Evolutionary conservation across 805 yeast species (phyloP).

Genomic region (Candida oleophila): DNA sequence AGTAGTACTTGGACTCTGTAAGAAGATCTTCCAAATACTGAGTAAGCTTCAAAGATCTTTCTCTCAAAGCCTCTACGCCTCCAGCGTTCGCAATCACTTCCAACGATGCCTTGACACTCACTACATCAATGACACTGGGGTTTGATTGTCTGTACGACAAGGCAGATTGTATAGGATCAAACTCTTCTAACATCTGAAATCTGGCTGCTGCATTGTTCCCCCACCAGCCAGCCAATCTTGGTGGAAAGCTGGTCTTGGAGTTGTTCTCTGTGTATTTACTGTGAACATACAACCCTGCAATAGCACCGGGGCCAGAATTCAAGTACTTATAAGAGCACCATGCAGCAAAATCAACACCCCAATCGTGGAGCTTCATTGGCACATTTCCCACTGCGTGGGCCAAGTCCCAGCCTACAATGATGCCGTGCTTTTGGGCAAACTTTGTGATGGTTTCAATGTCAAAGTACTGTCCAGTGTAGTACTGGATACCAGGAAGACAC

Average conservation of each 20-base stretch:
- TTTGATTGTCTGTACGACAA: conserved; percentile 87
- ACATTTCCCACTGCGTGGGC: conserved; percentile 96
- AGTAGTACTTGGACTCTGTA: conserved; percentile 45
- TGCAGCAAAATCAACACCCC: conserved; percentile 91
- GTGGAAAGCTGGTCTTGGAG: conserved; percentile 35
- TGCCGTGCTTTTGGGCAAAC: conserved; percentile 49
- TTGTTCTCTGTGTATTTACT: conserved; percentile 42
- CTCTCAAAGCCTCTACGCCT: conserved; percentile 58
- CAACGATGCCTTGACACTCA: conserved; percentile 65
- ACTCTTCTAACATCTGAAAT: conserved; percentile 75
- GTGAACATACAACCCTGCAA: conserved; percentile 83
- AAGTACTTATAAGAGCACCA: conserved; percentile 94
- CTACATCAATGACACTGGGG: conserved; percentile 85
- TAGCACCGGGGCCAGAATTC: conserved; percentile 92
- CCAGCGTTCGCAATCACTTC: conserved; percentile 60
- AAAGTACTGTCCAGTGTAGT: conserved; percentile 86
- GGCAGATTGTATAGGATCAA: conserved; percentile 83
- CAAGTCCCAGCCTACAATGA: conserved; percentile 87
- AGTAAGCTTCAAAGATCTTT: conserved; percentile 59
- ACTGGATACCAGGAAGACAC: conserved; percentile 85
- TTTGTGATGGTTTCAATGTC: conserved; percentile 71
- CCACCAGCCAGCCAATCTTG: conserved; percentile 97
- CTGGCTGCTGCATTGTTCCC: conserved; percentile 73
- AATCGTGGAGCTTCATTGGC: conserved; percentile 71
- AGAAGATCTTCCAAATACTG: conserved; percentile 52